Evolutionary conservation across 371 early-diverging fungal species (phyloP), one percentile per base, ranked within the genome.

Genomic region (Rhizomucor miehei): DNA sequence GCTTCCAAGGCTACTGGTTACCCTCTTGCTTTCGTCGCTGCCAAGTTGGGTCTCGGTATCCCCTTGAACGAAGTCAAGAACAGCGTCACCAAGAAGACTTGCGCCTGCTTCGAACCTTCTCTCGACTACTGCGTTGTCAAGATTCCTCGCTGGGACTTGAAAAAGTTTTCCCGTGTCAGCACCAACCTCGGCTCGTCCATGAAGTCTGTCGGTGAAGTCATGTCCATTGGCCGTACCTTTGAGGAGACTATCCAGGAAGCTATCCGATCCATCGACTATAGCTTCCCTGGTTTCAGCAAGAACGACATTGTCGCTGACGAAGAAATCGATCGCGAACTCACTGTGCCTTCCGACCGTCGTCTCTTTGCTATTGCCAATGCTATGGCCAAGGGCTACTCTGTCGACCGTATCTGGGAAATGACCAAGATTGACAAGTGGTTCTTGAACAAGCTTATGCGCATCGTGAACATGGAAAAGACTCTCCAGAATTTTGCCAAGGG

Each of bases 351-450:
- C 1, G 97, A 97, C 65, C 89, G 81, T 37, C 90, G 97, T 21
- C 75, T 97, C 62, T 95, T 94, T 68, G 91, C 91, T 38, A 77
- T 95, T 61, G 95, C 71, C 54, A 63, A 69, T 40, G 68, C 69
- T 40, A 53, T 73, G 38, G 64, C 69, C 39, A 81, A 93, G 58
- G 77, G 86, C 52, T 94, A 92, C 74, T 67, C 89, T 0, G 90
- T 92, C 5, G 94, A 94, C 53, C 71, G 84, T 60, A 76, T 97
- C 52, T 89, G 90, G 64, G 85, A 90, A 25, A 68, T 93, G 46
- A 97, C 95, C 70, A 90, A 89, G 75, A 90, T 97, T 59, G 97
- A 97, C 78, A 86, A 87, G 55, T 97, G 95, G 95, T 97, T 97
- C 87, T 75, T 96, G 48, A 67, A 91, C 83, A 92, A 93, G 80